Evolutionary conservation across 768 basidiomycete genomes (phyloP).

Genomic region (Trametes cinnabarina): DNA sequence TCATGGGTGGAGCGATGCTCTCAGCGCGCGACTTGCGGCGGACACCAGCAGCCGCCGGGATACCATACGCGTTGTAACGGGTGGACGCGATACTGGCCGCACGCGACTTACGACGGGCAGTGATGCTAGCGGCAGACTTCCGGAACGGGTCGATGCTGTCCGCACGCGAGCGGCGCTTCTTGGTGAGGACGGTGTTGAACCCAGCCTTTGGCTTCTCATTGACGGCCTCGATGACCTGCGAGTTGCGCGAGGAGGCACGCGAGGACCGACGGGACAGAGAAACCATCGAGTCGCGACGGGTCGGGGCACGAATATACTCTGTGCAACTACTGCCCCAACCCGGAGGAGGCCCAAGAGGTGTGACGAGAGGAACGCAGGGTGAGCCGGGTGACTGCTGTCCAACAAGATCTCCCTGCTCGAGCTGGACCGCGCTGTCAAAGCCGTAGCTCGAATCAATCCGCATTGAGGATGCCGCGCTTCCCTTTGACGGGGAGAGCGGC

Average conservation of each 20-base stretch:
- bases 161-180: conserved; percentile 16
- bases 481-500: not conserved
- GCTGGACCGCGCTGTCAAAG: not conserved
- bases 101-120: conserved; percentile 9
- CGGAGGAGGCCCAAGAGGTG: conserved; percentile 5
- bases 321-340: conserved; percentile 1
- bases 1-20: not conserved
- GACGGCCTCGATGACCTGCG: not conserved
- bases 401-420: conserved; percentile 2
- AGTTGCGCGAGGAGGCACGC: conserved; percentile 16
- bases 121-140: conserved; percentile 1
- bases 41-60: not conserved
- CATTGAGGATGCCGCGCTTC: not conserved
- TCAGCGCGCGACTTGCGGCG: not conserved
- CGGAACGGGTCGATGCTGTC: conserved; percentile 21
- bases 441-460: conserved; percentile 7
- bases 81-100: conserved; percentile 5
- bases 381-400: conserved; percentile 11
- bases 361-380: conserved; percentile 10
- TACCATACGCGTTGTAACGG: not conserved
- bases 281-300: conserved; percentile 10
- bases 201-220: not conserved
- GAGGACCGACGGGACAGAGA: conserved; percentile 19
- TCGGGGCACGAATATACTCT: conserved; percentile 2
- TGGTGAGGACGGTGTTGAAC: conserved; percentile 1